Base-by-base conservation (phyloP, 192 early-diverging fungal species). In the Entomortierella lignicola region DNA sequence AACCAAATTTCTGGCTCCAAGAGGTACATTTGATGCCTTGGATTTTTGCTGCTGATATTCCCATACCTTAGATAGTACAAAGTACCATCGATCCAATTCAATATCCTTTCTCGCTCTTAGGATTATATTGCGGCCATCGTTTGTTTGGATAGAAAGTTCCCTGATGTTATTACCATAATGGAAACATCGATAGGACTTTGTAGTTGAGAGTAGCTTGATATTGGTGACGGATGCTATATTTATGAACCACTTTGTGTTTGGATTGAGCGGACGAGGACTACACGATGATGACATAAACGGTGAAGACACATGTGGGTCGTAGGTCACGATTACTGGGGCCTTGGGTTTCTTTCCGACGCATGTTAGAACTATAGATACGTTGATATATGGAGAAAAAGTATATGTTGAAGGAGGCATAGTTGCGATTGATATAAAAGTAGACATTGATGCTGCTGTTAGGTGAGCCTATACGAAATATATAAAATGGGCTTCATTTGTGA, bases 201-300 rank as follows among this genome's bases (percentile, higher is more conserved):
- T 34, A 29, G 43, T 27, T 12, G 72, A 50, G n/a, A 61, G 25
- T 15, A 74, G 52, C 27, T 39, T 52, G 41, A 74, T 66, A 8
- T 37, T 55, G 29, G 52, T 55, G 20, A 67, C 23, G 34, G 57
- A 67, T 8, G 63, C 8, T 20, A 74, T 42, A 30, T 60, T 55
- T 30, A 74, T 67, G 63, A 56, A 67, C 72, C 72, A 74, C 25
- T 74, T 74, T 37, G 72, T 74, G 43, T 74, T 74, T 12, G 72
- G 63, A 27, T 74, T 60, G 37, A 74, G 21, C n/a, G 63, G 72
- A n/a, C 59, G 48, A 17, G 51, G 59, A 30, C 37, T 42, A 37
- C 51, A 61, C 21, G 72, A 52, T 8, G 64, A 29, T 21, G 64
- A 62, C 41, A 62, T 31, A 31, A 74, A 74, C 15, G 72, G 64